phyloP scores from a whole-genome alignment of 768 basidiomycete genomes.

The Pholiota microspora region DNA sequence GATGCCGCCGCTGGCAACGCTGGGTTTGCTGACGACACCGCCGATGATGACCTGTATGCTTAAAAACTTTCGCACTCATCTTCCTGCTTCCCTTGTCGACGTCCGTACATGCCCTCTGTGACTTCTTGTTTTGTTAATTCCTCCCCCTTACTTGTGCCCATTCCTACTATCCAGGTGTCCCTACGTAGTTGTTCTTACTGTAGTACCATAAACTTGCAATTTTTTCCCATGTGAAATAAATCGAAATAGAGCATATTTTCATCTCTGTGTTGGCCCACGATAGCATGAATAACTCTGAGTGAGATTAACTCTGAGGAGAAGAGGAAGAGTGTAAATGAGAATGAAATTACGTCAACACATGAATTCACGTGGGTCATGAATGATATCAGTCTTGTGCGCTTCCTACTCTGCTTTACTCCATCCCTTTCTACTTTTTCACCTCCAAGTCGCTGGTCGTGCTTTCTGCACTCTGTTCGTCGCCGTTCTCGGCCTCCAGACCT shows the following conservation, averaged over 20 bases:
- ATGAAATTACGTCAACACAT: background rate
- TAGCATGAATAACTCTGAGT: no score
- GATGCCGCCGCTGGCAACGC: constrained; percentile 58
- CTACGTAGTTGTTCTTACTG: background rate
- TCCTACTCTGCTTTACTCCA: background rate
- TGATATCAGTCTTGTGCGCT: constrained; percentile 13
- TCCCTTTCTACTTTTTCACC: background rate
- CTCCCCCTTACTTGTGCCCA: background rate
- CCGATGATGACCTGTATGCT: constrained; percentile 92
- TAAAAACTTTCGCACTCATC: constrained; percentile 27
- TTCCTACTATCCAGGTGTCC: background rate
- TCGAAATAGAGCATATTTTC: no score
- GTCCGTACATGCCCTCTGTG: background rate
- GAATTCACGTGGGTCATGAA: constrained; percentile 15
- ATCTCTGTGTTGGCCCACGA: no score
- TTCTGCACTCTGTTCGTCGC: background rate
- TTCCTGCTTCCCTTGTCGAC: background rate
- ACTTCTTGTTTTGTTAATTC: background rate
- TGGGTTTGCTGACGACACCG: constrained; percentile 81
- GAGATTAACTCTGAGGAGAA: no score
- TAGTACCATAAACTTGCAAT: background rate
- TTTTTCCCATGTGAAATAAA: background rate
- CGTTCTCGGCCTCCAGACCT: background rate
- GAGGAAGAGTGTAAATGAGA: no score
- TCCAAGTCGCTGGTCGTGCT: background rate